Evolutionary conservation across 768 basidiomycete genomes (phyloP).

Genomic region (Cytidiella melzeri): DNA sequence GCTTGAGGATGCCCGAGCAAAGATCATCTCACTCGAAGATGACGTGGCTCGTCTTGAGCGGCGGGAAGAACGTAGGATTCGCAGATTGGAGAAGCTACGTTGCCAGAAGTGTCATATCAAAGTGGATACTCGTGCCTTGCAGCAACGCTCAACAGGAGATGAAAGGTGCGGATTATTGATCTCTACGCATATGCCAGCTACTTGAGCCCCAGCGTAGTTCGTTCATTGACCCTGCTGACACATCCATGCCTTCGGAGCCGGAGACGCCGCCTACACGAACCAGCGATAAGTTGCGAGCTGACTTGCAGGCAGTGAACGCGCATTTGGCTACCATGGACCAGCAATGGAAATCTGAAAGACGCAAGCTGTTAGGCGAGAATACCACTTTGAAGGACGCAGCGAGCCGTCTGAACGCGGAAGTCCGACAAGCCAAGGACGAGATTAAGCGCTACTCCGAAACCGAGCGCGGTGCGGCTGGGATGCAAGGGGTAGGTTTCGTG

Average conservation of each 20-base stretch:
- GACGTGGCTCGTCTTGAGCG: constrained; percentile 60
- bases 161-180: constrained; percentile 45
- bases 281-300: constrained; percentile 53
- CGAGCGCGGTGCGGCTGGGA: constrained; percentile 43
- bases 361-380: constrained; percentile 60
- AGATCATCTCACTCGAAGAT: constrained; percentile 53
- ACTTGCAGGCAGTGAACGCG: constrained; percentile 54
- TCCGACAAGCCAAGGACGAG: constrained; percentile 54
- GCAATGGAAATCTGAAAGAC: constrained; percentile 66
- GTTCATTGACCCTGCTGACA: constrained; percentile 41
- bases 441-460: constrained; percentile 46
- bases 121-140: constrained; percentile 43
- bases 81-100: constrained; percentile 52
- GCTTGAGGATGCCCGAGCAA: constrained; percentile 63
- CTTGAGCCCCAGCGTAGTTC: constrained; percentile 32
- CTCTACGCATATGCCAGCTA: no score
- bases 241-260: constrained; percentile 47
- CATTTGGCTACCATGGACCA: constrained; percentile 61
- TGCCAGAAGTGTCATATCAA: constrained; percentile 68
- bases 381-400: constrained; percentile 67
- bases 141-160: constrained; percentile 39
- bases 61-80: constrained; percentile 63
- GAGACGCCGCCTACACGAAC: constrained; percentile 66
- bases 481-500: constrained; percentile 46
- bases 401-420: constrained; percentile 55